Evolutionary conservation across 805 yeast species (phyloP).

Genomic region (Yamadazyma scolyti): DNA sequence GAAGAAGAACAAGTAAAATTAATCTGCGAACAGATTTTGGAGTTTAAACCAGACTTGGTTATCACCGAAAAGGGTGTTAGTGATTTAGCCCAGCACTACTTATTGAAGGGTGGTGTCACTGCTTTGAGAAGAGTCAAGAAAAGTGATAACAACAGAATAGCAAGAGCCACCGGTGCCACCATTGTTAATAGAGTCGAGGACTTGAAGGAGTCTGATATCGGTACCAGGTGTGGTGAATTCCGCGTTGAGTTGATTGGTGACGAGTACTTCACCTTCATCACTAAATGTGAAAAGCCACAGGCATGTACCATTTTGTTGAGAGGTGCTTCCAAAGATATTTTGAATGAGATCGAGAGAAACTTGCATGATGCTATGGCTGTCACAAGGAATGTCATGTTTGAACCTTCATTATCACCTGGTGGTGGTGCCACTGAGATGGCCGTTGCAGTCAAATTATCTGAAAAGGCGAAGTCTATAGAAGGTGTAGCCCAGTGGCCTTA

Average conservation of each 20-base stretch:
- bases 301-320: constrained; percentile 93
- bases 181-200: constrained; percentile 95
- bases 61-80: constrained; percentile 98
- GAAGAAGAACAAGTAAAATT: constrained; percentile 95
- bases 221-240: constrained; percentile 84
- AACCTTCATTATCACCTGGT: constrained; percentile 95
- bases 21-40: constrained; percentile 80
- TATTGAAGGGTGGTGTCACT: constrained; percentile 88
- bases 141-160: constrained; percentile 92
- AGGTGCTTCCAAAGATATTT: constrained; percentile 95
- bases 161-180: constrained; percentile 97
- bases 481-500: constrained; percentile 99
- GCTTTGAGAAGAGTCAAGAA: constrained; percentile 93
- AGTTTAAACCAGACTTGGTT: constrained; percentile 88
- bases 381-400: constrained; percentile 88
- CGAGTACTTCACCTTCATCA: constrained; percentile 87
- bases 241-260: constrained; percentile 95
- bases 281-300: constrained; percentile 76
- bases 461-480: constrained; percentile 86
- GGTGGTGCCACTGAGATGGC: constrained; percentile 99
- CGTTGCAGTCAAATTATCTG: constrained; percentile 80
- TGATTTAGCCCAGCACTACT: constrained; percentile 94
- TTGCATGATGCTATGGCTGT: constrained; percentile 99
- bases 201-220: constrained; percentile 84
- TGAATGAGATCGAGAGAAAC: constrained; percentile 94